phyloP scores from a whole-genome alignment of 108 stramenopile genomes.

The Cylindrotheca fusiformis region DNA sequence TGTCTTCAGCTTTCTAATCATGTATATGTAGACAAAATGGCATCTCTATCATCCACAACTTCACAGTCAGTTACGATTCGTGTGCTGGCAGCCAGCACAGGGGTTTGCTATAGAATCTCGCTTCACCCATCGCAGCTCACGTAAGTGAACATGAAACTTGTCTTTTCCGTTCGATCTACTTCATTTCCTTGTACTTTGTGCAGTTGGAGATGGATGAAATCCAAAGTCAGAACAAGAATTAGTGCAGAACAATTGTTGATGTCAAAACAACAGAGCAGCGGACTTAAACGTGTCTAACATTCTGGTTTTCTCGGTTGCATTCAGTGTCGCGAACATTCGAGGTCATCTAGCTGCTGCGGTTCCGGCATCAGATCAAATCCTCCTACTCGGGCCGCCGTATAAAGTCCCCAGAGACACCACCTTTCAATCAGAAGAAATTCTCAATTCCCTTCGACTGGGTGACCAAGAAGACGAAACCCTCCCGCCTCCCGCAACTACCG shows the following conservation, averaged over 20 bases:
- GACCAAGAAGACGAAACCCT: conserved; percentile 70
- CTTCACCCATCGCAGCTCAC: conserved; percentile 53
- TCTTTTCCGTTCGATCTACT: background rate
- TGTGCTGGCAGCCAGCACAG: conserved; percentile 62
- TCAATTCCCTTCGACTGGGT: conserved; percentile 70
- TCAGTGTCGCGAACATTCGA: conserved; percentile 68
- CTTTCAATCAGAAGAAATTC: conserved; percentile 65
- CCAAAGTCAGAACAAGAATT: no score
- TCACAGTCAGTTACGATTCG: conserved; percentile 36
- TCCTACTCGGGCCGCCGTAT: conserved; percentile 78
- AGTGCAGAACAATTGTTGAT: no score
- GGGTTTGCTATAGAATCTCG: conserved; percentile 51
- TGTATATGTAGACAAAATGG: conserved; percentile 4
- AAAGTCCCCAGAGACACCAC: conserved; percentile 79
- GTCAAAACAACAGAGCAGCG: no score
- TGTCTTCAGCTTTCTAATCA: conserved; percentile 1
- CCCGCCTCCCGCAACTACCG: conserved; percentile 4
- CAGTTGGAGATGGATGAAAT: no score
- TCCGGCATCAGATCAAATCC: conserved; percentile 72
- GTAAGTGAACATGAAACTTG: conserved; percentile 29
- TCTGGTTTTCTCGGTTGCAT: background rate
- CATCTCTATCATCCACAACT: conserved; percentile 14
- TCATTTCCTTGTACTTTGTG: no score
- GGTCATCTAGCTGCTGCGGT: conserved; percentile 69
- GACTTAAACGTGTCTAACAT: no score